These are phyloP conservation scores for Hericium coralloides DNA, from an alignment of 768 basidiomycete genomes.

Conservation along the genomic window DNA sequence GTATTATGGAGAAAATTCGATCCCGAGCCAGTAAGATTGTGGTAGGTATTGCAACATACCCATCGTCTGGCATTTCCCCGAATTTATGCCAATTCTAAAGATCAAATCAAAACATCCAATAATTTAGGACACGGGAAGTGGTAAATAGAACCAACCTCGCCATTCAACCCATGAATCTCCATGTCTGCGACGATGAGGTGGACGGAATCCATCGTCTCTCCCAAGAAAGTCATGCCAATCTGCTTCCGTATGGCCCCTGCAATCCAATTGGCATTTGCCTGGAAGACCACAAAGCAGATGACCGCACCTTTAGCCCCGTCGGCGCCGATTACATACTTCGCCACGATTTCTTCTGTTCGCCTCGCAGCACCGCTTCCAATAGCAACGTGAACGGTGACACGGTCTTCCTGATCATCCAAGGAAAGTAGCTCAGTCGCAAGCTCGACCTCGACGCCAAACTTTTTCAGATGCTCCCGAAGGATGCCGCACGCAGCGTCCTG, in stretches of 20 bases:
- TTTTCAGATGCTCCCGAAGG: not conserved
- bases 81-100: not conserved
- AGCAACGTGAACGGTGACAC: not conserved
- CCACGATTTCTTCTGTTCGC: not conserved
- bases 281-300: too few species aligned
- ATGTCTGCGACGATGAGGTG: conserved; percentile 2
- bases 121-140: not conserved
- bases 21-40: not conserved
- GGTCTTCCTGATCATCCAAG: not conserved
- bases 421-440: not conserved
- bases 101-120: not conserved
- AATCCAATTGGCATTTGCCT: not conserved
- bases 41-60: not conserved
- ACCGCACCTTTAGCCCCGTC: conserved; percentile 6
- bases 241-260: not conserved
- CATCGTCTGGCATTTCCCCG: not conserved
- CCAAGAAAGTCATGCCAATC: not conserved
- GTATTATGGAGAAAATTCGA: not conserved
- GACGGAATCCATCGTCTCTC: not conserved
- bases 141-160: not conserved
- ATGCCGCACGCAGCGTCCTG: not conserved
- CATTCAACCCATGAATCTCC: not conserved
- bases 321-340: conserved; percentile 1
- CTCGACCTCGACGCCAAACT: not conserved
- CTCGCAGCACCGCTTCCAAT: not conserved